Conservation (phyloP, 441 rosid genomes). For the Populus trichocarpa region DNA sequence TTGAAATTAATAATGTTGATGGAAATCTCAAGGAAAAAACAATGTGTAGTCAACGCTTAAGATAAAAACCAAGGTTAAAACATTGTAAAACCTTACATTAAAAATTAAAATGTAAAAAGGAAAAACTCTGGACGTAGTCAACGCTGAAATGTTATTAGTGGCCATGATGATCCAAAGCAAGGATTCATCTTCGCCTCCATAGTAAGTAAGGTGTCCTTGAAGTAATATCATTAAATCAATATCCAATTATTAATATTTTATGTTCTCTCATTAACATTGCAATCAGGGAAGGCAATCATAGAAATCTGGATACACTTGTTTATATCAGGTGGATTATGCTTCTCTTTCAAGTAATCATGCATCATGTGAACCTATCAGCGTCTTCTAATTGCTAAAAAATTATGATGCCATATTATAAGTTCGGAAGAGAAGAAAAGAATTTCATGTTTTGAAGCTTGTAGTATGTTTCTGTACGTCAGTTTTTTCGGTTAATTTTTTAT, state of each 20-base stretch:
- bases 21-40: slow-evolving; percentile 5
- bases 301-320: not conserved
- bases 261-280: not conserved
- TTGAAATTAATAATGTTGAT: not conserved
- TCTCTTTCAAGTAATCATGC: not conserved
- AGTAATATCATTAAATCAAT: not conserved
- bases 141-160: not conserved
- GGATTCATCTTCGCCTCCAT: not conserved
- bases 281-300: not conserved
- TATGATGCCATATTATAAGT: not conserved
- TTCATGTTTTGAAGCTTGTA: not conserved
- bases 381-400: no score
- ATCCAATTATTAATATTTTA: not conserved
- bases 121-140: no score
- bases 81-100: no score
- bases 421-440: not conserved
- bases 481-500: no score
- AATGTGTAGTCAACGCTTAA: no score
- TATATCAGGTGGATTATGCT: not conserved
- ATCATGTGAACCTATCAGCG: not conserved
- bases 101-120: no score
- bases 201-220: not conserved
- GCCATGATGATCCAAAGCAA: not conserved
- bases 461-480: no score
- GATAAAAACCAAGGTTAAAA: no score